A percentile compares a stretch with the other conserved stretches of the same genome.
These are phyloP conservation scores for Penicillium sp. DNA, from an alignment of 2,329 filamentous ascomycete species.

Conservation along the genomic window DNA sequence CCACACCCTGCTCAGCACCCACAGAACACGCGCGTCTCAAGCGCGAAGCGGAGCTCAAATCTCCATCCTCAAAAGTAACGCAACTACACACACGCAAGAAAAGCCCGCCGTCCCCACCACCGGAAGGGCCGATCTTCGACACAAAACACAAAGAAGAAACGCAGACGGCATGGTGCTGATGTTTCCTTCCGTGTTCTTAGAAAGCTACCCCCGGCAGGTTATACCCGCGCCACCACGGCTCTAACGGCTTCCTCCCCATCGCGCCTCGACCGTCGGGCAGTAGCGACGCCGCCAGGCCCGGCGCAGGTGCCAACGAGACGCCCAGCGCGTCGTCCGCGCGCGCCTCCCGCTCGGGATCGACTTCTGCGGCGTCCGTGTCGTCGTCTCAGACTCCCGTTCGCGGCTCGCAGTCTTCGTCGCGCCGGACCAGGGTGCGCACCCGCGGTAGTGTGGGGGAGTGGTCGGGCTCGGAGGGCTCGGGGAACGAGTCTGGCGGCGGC, in stretches of 20 bases:
- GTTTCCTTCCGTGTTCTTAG: slow-evolving; percentile 24
- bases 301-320: neutral
- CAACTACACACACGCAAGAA: slow-evolving; percentile 18
- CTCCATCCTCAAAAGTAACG: slow-evolving; percentile 36
- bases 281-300: no score
- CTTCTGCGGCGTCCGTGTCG: slow-evolving; percentile 14
- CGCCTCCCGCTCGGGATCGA: slow-evolving; percentile 21
- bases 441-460: slow-evolving; percentile 13
- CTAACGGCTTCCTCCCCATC: slow-evolving; percentile 26
- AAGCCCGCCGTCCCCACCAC: slow-evolving; percentile 10
- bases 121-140: slow-evolving; percentile 18
- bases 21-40: slow-evolving; percentile 75
- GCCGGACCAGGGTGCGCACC: slow-evolving; percentile 1
- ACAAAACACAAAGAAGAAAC: slow-evolving; percentile 14
- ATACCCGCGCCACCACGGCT: slow-evolving; percentile 23
- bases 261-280: slow-evolving; percentile 21
- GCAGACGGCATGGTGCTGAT: slow-evolving; percentile 26
- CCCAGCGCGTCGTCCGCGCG: slow-evolving; percentile 7
- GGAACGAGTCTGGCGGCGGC: slow-evolving; percentile 6
- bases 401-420: slow-evolving; percentile 1
- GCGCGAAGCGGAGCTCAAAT: slow-evolving; percentile 38
- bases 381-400: slow-evolving; percentile 9
- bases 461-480: slow-evolving; percentile 24
- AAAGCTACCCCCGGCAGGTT: slow-evolving; percentile 28
- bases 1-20: slow-evolving; percentile 86